Conservation (phyloP, 495 filamentous ascomycete species). For the Hamigera avellanea region DNA sequence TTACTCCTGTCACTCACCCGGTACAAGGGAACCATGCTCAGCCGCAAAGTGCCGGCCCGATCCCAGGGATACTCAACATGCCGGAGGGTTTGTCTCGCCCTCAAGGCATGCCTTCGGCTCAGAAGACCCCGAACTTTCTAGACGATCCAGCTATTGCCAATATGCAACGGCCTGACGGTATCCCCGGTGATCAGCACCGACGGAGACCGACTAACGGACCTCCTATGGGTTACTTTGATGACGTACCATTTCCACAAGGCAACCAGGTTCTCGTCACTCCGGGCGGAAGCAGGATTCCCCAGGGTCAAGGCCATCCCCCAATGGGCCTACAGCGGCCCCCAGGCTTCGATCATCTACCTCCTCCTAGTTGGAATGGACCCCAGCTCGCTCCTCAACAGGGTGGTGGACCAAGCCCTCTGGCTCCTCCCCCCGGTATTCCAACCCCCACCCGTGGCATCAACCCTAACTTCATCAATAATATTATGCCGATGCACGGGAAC, state of each 20-base stretch:
- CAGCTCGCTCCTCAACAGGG: constrained; percentile 23
- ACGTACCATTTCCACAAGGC: constrained; percentile 26
- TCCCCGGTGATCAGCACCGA: constrained; percentile 21
- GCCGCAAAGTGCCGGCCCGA: constrained; percentile 21
- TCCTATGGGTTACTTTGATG: constrained; percentile 36
- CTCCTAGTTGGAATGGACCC: constrained; percentile 28
- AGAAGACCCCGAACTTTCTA: constrained; percentile 30
- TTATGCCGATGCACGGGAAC: constrained; percentile 33
- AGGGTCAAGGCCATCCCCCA: constrained; percentile 21
- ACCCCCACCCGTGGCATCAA: constrained; percentile 26
- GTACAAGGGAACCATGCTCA: constrained; percentile 17
- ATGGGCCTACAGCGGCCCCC: constrained; percentile 37
- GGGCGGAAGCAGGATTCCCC: constrained; percentile 22
- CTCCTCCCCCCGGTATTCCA: constrained; percentile 36
- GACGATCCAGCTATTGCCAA: constrained; percentile 38
- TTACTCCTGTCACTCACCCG: constrained; percentile 16
- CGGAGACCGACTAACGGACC: constrained; percentile 28
- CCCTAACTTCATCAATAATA: constrained; percentile 31
- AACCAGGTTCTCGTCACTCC: constrained; percentile 26
- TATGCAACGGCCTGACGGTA: constrained; percentile 32
- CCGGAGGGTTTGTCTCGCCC: constrained; percentile 35
- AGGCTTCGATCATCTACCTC: constrained; percentile 36
- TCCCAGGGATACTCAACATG: constrained; percentile 30
- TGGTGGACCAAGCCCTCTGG: constrained; percentile 28
- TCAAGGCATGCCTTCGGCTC: constrained; percentile 26